phyloP scores from a whole-genome alignment of 1,139 yeast genomes.

The Candida dubliniensis region DNA sequence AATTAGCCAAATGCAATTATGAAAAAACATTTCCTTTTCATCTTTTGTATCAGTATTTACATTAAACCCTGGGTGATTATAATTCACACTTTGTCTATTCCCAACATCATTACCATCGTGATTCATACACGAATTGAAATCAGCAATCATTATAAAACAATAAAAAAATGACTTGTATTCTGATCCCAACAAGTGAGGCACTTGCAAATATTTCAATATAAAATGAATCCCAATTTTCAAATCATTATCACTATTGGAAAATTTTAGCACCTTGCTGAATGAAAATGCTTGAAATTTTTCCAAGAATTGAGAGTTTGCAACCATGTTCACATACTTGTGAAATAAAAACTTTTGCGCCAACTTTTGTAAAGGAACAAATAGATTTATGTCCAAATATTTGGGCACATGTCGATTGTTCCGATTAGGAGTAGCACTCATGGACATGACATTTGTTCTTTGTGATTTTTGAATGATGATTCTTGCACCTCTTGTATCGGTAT shows the following conservation, averaged over 20 bases:
- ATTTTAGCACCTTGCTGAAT: constrained; percentile 12
- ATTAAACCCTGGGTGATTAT: constrained; percentile 29
- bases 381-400: neutral
- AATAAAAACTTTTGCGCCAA: constrained; percentile 8
- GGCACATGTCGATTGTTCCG: neutral
- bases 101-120: neutral
- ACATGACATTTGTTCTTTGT: neutral
- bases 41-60: constrained; percentile 18
- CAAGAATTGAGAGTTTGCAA: constrained; percentile 13
- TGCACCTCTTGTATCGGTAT: neutral
- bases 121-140: constrained; percentile 20
- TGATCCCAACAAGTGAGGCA: constrained; percentile 14
- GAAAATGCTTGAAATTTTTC: constrained; percentile 10
- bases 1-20: constrained; percentile 25
- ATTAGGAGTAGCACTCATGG: neutral
- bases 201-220: constrained; percentile 14
- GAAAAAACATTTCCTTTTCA: constrained; percentile 10
- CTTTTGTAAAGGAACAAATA: constrained; percentile 4
- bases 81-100: neutral
- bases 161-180: constrained; percentile 22
- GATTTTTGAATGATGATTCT: neutral
- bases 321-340: constrained; percentile 4
- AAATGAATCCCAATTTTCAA: constrained; percentile 12
- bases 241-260: constrained; percentile 10
- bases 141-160: constrained; percentile 27